Percentiles rank a stretch among this genome's conserved stretches.
Conservation (phyloP, 495 filamentous ascomycete genomes). For the Penicillium canescens region DNA sequence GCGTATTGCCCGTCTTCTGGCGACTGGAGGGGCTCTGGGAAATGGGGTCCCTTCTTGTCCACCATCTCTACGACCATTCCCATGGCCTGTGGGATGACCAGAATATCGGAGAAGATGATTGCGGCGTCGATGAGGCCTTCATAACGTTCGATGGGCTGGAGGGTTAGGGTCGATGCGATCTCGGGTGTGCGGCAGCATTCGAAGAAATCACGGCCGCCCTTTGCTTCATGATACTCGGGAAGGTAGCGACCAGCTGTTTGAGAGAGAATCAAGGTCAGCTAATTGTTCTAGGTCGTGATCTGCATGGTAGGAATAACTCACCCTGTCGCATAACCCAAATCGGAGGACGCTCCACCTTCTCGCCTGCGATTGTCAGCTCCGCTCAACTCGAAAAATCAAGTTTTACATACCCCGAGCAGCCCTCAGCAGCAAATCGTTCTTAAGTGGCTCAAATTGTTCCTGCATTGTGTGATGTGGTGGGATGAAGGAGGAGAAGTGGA, state of each 20-base stretch:
- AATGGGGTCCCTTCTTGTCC: conserved; percentile 92
- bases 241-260: conserved; percentile 87
- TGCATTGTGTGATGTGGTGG: conserved; percentile 50
- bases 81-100: conserved; percentile 96
- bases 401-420: conserved; percentile 73
- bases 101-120: conserved; percentile 98
- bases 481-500: conserved; percentile 29
- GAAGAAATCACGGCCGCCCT: conserved; percentile 90
- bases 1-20: conserved; percentile 81
- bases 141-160: conserved; percentile 92
- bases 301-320: conserved; percentile 32
- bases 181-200: conserved; percentile 92
- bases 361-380: conserved; percentile 56
- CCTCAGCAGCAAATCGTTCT: conserved; percentile 88
- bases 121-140: conserved; percentile 90
- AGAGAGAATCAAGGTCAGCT: conserved; percentile 11
- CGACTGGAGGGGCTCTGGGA: conserved; percentile 77
- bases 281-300: neutral
- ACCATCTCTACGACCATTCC: conserved; percentile 97
- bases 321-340: conserved; percentile 99
- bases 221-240: conserved; percentile 94
- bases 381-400: neutral
- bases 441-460: conserved; percentile 70
- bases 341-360: conserved; percentile 86
- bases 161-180: conserved; percentile 84